These are phyloP conservation scores for Lachnellula arida DNA, from an alignment of 2,329 filamentous ascomycete species.

Conservation along the genomic window DNA sequence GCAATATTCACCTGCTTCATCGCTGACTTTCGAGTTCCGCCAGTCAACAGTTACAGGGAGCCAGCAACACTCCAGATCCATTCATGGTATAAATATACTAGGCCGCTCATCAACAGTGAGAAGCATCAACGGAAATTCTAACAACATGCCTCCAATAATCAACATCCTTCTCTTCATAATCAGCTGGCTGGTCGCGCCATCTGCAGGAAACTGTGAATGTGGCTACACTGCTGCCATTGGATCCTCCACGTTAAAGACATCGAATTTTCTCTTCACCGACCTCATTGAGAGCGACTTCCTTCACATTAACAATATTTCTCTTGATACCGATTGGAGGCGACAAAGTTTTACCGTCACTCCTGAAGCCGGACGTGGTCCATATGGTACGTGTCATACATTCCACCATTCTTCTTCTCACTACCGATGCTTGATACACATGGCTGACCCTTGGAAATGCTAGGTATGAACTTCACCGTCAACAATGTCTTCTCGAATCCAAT, in stretches of 20 bases:
- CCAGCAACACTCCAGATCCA: too few relatives aligned
- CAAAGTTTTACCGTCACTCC: constrained; percentile 63
- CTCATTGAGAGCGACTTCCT: constrained; percentile 69
- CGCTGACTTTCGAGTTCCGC: too few relatives aligned
- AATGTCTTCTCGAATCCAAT: constrained; percentile 56
- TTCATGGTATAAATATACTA: too few relatives aligned
- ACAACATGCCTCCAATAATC: not conserved
- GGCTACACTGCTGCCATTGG: constrained; percentile 58
- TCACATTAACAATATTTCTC: constrained; percentile 44
- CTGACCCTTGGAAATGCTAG: not conserved
- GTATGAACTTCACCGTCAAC: constrained; percentile 50
- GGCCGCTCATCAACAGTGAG: not conserved
- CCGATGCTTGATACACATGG: not conserved
- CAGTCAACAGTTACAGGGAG: too few relatives aligned
- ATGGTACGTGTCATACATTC: constrained; percentile 34
- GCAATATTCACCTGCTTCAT: too few relatives aligned
- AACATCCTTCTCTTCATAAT: constrained; percentile 22
- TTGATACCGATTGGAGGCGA: constrained; percentile 57
- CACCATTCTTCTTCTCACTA: not conserved
- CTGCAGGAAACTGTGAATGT: constrained; percentile 59
- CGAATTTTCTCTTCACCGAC: constrained; percentile 58
- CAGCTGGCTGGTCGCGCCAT: constrained; percentile 8
- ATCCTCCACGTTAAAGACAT: constrained; percentile 30
- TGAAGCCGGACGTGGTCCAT: constrained; percentile 54
- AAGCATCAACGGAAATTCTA: not conserved